A percentile compares a stretch with the other conserved stretches of the same genome.
These are phyloP conservation scores for Plasmodium sp. DNA, from an alignment of 169 alveolate genomes.

Conservation along the genomic window DNA sequence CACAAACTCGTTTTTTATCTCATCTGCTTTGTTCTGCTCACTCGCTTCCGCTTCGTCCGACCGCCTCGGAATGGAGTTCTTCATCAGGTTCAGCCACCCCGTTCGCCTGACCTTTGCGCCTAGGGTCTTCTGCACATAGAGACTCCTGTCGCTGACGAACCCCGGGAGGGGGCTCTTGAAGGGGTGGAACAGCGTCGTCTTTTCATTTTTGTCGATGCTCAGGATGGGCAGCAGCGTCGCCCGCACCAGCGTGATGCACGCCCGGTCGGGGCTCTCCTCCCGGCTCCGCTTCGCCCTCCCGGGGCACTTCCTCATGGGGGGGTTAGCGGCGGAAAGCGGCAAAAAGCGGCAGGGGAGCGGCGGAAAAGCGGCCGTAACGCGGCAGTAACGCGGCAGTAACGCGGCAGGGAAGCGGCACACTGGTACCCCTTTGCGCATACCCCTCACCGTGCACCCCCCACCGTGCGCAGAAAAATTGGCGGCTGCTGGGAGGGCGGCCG, in stretches of 20 bases:
- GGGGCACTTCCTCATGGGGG: slow-evolving; percentile 32
- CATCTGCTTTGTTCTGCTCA: slow-evolving; percentile 1
- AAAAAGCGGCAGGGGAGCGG: background rate
- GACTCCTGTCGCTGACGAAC: slow-evolving; percentile 32
- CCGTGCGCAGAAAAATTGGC: background rate
- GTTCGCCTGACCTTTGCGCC: slow-evolving; percentile 59
- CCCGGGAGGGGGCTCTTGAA: slow-evolving; percentile 63
- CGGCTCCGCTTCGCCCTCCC: slow-evolving; percentile 17
- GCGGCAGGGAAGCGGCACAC: background rate
- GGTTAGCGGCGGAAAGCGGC: background rate
- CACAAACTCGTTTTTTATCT: slow-evolving; percentile 1
- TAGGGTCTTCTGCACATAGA: slow-evolving; percentile 22
- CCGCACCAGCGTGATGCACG: slow-evolving; percentile 49
- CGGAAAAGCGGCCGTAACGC: background rate
- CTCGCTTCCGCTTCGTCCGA: slow-evolving; percentile 25
- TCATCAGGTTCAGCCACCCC: slow-evolving; percentile 47
- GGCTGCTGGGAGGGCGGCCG: background rate
- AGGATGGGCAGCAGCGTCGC: slow-evolving; percentile 62
- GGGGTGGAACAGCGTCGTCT: slow-evolving; percentile 65
- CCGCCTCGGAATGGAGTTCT: slow-evolving; percentile 34
- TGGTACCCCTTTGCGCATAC: background rate
- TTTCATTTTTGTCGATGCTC: slow-evolving; percentile 52
- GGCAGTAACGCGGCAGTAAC: background rate
- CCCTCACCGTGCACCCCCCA: background rate
- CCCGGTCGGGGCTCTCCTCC: slow-evolving; percentile 11